Evolutionary conservation across 2,329 filamentous ascomycete species (phyloP), one percentile per base, ranked within the genome.

Genomic region (Seiridium cupressi): DNA sequence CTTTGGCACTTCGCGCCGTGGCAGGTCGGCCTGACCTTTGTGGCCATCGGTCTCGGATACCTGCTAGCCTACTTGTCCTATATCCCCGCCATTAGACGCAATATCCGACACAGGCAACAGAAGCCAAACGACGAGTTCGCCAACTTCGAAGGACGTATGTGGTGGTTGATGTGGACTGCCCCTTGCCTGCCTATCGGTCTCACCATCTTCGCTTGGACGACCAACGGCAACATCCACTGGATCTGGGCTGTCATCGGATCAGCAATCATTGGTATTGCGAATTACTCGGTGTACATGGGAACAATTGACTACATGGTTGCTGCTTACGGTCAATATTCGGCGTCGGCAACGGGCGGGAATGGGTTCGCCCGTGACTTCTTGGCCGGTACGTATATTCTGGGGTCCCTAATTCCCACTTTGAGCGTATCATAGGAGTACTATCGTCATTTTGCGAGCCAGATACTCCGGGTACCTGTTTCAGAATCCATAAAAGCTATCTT

Each of bases 231-330:
- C 0, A 75, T 83, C 9, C 85, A 82, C 62, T 89, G 87, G 87
- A 85, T 88, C 40, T 82, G 77, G 0, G 81, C 84, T 1, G 84
- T 88, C 79, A 73, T 89, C 51, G 88, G 86, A 65, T 80, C 82
- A 3, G 73, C 78, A 5, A 74, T 88, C 42, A 83, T 89, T 44
- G 87, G 85, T 34, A 82, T 89, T 53, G 86, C 87, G 44, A 89
- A 89, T 66, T 83, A 81, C 61, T 73, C 76, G 13, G 87, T 88
- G 55, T 88, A 89, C 72, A 87, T 88, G 81, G 83, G 85, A 6
- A 87, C 85, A 2, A 87, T 89, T 64, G 86, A 89, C 67, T 89
- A 89, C 70, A 87, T 88, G 81, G 85, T 89, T 60, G 86, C 83
- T 58, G 85, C 86, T 2, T 90, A 90, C 66, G 87, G 86, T 0